phyloP scores from a whole-genome alignment of 2,329 filamentous ascomycete species.

The Sporothrix pallida region DNA sequence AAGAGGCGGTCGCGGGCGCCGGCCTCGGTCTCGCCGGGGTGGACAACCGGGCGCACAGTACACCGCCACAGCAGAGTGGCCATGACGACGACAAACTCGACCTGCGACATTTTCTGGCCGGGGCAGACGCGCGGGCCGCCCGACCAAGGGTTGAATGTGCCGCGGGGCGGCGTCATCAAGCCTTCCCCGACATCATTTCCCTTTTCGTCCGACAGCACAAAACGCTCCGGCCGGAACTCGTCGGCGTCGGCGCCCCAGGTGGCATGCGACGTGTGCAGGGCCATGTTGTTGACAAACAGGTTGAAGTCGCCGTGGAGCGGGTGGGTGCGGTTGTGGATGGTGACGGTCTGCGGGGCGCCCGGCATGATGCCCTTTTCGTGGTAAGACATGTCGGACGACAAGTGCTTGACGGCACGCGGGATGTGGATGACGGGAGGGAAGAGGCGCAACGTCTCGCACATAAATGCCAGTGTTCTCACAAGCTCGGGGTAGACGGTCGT shows the following conservation, averaged over 20 bases:
- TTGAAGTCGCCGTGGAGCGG: conserved; percentile 44
- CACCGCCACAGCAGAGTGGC: conserved; percentile 47
- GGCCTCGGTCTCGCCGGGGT: conserved; percentile 39
- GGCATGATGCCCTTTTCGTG: no score
- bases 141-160: conserved; percentile 56
- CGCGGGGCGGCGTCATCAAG: no score
- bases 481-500: conserved; percentile 51
- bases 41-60: conserved; percentile 38
- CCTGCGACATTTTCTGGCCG: conserved; percentile 61
- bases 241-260: conserved; percentile 46
- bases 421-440: conserved; percentile 50
- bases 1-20: conserved; percentile 39
- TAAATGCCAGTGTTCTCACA: conserved; percentile 53
- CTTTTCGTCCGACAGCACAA: no score
- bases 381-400: background rate
- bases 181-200: no score
- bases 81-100: conserved; percentile 58
- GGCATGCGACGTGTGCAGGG: conserved; percentile 41
- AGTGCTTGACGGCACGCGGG: conserved; percentile 42
- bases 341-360: conserved; percentile 41
- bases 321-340: conserved; percentile 42
- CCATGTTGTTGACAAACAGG: conserved; percentile 47
- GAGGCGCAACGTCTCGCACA: conserved; percentile 53
- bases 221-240: conserved; percentile 47
- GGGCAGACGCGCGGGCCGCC: conserved; percentile 57